Evolutionary conservation across 2,329 filamentous ascomycete genomes (phyloP).

Genomic region (Sphaceloma murrayae): DNA sequence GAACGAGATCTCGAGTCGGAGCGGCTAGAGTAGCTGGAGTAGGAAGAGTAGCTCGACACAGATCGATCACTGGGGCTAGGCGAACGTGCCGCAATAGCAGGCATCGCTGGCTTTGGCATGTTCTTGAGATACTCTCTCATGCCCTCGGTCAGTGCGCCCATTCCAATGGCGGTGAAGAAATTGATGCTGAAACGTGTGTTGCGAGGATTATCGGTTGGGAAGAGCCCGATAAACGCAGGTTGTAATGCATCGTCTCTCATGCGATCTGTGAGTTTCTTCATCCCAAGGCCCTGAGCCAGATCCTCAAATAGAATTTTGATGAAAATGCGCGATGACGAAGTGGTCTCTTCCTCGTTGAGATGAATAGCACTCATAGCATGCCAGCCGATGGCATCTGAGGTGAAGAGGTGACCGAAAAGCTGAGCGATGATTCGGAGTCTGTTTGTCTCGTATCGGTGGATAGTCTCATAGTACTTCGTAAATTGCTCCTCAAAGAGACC

Average conservation of each 20-base stretch:
- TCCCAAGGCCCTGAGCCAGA: constrained; percentile 74
- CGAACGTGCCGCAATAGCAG: constrained; percentile 47
- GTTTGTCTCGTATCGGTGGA: constrained; percentile 95
- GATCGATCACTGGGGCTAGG: constrained; percentile 53
- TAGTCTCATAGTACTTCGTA: constrained; percentile 89
- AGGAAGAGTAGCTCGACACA: constrained; percentile 71
- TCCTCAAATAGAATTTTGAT: constrained; percentile 97
- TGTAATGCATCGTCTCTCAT: constrained; percentile 70
- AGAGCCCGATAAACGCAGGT: constrained; percentile 72
- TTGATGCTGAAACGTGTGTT: constrained; percentile 97
- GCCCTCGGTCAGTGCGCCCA: constrained; percentile 87
- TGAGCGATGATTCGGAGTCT: constrained; percentile 87
- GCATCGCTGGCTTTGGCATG: constrained; percentile 72
- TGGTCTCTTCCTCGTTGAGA: constrained; percentile 94
- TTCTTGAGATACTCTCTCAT: constrained; percentile 89
- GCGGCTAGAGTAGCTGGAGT: constrained; percentile 54
- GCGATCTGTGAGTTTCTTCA: constrained; percentile 66
- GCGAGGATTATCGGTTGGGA: constrained; percentile 78
- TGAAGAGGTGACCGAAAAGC: constrained; percentile 86
- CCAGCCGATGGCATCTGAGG: constrained; percentile 84
- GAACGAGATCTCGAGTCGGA: constrained; percentile 26
- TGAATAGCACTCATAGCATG: constrained; percentile 77
- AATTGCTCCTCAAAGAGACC: constrained; percentile 88
- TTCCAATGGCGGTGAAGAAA: constrained; percentile 96
- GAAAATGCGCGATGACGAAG: constrained; percentile 91